Base-by-base conservation (phyloP, 305 asterid species). In the Fraxinus angustifolia region DNA sequence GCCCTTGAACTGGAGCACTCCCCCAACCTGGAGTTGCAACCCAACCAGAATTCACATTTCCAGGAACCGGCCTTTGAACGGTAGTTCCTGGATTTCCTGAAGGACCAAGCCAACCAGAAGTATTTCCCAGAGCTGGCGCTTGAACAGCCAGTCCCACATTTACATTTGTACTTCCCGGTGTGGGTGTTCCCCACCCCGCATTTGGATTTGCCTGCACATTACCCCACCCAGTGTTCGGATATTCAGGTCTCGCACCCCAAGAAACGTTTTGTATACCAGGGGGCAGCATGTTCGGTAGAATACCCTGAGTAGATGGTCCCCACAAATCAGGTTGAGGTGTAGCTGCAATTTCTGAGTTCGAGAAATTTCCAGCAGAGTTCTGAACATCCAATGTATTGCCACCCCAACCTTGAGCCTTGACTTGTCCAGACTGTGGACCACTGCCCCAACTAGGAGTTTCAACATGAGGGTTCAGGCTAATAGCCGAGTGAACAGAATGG, bases 331-430 rank as follows among this genome's bases (percentile, higher is more conserved):
- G 84, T 72, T 88, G 97, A 76, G 91, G 80, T 84, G 87, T 82
- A 79, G 88, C 71, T 36, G 82, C 76, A 7, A 88, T 67, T 80
- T 84, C 91, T 21, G 91, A 67, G 86, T 86, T 90, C 6, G 89
- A 28, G 81, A 88, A 92, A 45, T 85, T 89, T 78, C 90, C 92
- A 1, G 93, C 79, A 36, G 94, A 85, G 83, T 77, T 87, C 84
- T 91, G 97, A 76, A 84, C 86, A 53, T 83, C 84, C 4, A 97
- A 33, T 8, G 93, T 28, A 35, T 16, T 71, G 26, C 75, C 75
- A 71, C 86, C 90, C 97, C 95, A 92, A 78, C 83, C 82, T 67
- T 91, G 91, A 79, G 86, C 87, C 82, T 90, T 97, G 23, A 88
- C 84, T 78, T 87, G 94, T 17, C 87, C 92, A 36, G 87, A 75